Conservation (phyloP, 805 yeast genomes). For the Candida broadrunensis region DNA sequence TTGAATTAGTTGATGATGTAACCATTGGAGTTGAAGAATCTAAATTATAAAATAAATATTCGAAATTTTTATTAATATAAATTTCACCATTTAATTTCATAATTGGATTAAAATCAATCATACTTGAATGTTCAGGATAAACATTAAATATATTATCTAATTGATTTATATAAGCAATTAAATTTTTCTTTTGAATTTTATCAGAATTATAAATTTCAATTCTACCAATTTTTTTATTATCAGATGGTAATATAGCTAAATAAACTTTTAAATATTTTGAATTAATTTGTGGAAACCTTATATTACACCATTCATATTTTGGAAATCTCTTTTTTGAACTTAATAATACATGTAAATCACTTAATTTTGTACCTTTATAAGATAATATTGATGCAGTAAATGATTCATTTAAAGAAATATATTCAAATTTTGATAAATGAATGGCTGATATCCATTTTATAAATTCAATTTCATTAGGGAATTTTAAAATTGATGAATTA, state of each 20-base stretch:
- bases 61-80: conserved; percentile 40
- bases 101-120: conserved; percentile 56
- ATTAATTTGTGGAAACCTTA: conserved; percentile 56
- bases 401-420: conserved; percentile 53
- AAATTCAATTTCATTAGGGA: conserved; percentile 18
- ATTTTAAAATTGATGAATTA: conserved; percentile 21
- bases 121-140: conserved; percentile 54
- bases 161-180: conserved; percentile 47
- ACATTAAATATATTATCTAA: conserved; percentile 50
- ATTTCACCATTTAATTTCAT: conserved; percentile 56
- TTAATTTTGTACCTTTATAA: conserved; percentile 51
- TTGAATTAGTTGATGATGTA: conserved; percentile 10
- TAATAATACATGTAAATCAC: conserved; percentile 58
- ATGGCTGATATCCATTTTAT: conserved; percentile 47
- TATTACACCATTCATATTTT: conserved; percentile 59
- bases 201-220: conserved; percentile 52
- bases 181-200: conserved; percentile 46
- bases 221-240: conserved; percentile 44
- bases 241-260: conserved; percentile 47
- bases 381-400: conserved; percentile 65
- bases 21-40: background rate
- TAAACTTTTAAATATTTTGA: conserved; percentile 59
- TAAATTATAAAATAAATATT: conserved; percentile 25
- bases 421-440: conserved; percentile 55
- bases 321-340: conserved; percentile 46